phyloP scores from a whole-genome alignment of 176 grass and related monocot genomes.

The Thinopyrum elongatum region DNA sequence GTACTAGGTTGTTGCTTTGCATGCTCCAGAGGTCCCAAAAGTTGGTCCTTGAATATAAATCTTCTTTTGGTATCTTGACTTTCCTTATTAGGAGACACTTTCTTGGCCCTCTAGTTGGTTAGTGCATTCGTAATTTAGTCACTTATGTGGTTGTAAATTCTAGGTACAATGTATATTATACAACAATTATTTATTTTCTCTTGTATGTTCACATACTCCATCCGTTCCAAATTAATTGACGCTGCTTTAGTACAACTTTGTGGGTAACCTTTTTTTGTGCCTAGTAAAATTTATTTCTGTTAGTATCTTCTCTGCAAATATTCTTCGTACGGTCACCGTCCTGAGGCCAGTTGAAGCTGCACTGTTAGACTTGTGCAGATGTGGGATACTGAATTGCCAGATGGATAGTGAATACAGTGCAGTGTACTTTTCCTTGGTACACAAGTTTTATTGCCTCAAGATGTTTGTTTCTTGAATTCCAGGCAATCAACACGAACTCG shows the following conservation, averaged over 20 bases:
- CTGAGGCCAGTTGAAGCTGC: background rate
- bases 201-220: background rate
- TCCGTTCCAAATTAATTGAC: no score
- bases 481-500: no score
- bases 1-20: constrained; percentile 1
- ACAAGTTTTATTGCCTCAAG: no score
- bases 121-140: background rate
- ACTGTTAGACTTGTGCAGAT: background rate
- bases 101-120: background rate
- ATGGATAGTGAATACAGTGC: background rate
- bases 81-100: background rate
- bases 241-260: no score
- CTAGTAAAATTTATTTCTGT: background rate
- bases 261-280: background rate
- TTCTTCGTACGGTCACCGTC: background rate
- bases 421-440: no score
- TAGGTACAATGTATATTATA: no score
- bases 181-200: background rate
- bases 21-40: background rate
- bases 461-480: no score
- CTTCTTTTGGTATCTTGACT: background rate
- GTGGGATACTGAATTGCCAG: background rate
- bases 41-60: background rate
- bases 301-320: background rate
- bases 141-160: background rate